Evolutionary conservation across 2,329 filamentous ascomycete species (phyloP), one percentile per base, ranked within the genome.

Genomic region (Dactylellina sp.): DNA sequence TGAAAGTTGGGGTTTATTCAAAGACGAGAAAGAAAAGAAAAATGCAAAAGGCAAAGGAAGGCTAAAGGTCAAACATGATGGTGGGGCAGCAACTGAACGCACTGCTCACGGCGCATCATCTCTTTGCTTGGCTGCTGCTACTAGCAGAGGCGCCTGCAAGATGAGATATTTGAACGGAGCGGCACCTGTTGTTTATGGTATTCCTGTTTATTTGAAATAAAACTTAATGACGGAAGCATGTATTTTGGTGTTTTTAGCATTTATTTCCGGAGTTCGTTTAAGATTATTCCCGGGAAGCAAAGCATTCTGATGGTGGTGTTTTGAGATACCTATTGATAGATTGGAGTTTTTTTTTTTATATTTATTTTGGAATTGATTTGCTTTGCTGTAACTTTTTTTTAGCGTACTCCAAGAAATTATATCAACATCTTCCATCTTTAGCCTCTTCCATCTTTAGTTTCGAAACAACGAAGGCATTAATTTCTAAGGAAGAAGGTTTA

Each of bases 81-180:
- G 40, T 24, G 78, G 71, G 63, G 77, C 61, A n/a, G 37, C 20
- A 79, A 76, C 77, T 77, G 77, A 79, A 75, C 77, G 78, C 76
- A 77, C 76, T 77, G 76, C 75, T 71, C 71, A 77, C 64, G 78
- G 61, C 47, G 53, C 61, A 22, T 82, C 84, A 68, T 89, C 86
- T 60, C 82, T 98, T 71, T 89, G 92, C n/a, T 89, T 94, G 80
- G 95, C 95, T 0, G 89, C 98, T 37, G 87, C 88, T 32, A 86
- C 83, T 78, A 91, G 91, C 12, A 86, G 92, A 76, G 86, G 87
- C 71, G 89, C 88, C n/a, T 98, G 95, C 82, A 88, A 91, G 77
- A 87, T 99, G 82, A 87, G 87, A 80, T 98, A 97, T 83, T 83
- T 99, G 77, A 99, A 97, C 78, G 95, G 93, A 0, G 95, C 94